phyloP scores from a whole-genome alignment of 129 eudicot genomes.

The Artemisia tridentata region DNA sequence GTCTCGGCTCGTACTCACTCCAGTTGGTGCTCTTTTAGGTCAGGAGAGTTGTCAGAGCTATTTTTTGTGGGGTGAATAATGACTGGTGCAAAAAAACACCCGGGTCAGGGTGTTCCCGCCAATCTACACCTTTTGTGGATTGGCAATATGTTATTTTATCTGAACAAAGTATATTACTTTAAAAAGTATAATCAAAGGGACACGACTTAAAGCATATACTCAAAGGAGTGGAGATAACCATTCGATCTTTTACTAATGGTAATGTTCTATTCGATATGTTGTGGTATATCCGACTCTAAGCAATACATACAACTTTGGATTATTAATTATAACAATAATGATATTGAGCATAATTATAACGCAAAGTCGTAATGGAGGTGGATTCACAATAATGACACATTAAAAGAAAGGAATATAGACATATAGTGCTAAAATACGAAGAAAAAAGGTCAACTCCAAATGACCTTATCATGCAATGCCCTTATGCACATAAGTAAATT shows the following conservation, averaged over 20 bases:
- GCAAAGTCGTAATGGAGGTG: conserved; percentile 6
- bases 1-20: no score
- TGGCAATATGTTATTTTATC: no score
- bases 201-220: no score
- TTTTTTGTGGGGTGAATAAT: no score
- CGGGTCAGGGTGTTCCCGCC: no score
- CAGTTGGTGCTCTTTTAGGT: no score
- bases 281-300: conserved; percentile 7
- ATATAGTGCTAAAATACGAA: not conserved
- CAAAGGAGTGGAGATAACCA: conserved; percentile 1
- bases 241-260: conserved; percentile 4
- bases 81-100: no score
- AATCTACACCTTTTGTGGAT: no score
- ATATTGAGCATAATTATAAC: not conserved
- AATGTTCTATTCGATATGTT: conserved; percentile 16
- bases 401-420: conserved; percentile 3
- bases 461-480: not conserved
- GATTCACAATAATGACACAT: conserved; percentile 6
- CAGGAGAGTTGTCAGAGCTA: no score
- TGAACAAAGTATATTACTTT: no score
- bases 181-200: no score
- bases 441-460: not conserved
- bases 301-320: not conserved
- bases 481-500: not conserved
- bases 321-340: not conserved